phyloP scores from a whole-genome alignment of 441 rosid genomes.

The Populus tomentosa region DNA sequence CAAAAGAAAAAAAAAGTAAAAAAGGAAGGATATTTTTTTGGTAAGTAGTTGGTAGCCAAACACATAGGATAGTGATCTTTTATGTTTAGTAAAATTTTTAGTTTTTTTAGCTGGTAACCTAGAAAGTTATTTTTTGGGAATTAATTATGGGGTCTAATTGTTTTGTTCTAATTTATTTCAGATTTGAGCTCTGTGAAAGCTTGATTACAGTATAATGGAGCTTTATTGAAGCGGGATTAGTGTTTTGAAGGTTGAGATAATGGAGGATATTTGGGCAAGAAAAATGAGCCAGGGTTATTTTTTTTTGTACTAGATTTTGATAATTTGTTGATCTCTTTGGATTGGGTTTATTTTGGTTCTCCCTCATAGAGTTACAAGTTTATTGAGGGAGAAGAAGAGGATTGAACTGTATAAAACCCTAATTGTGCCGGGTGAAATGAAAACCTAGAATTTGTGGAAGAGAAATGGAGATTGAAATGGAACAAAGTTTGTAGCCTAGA shows the following conservation, averaged over 20 bases:
- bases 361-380: not conserved
- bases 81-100: too few relatives aligned
- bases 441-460: not conserved
- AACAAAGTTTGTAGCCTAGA: conserved; percentile 19
- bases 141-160: not conserved
- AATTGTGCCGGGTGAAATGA: conserved; percentile 9
- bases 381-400: conserved; percentile 6
- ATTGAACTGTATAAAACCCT: conserved; percentile 13
- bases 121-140: too few relatives aligned
- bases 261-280: conserved; percentile 19
- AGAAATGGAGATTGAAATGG: conserved; percentile 18
- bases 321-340: conserved; percentile 7
- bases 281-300: conserved; percentile 10
- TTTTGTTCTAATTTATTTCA: not conserved
- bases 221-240: conserved; percentile 16
- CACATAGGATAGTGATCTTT: not conserved
- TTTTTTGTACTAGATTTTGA: conserved; percentile 3
- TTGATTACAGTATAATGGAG: conserved; percentile 24
- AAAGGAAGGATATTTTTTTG: too few relatives aligned
- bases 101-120: not conserved
- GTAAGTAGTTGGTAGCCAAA: not conserved
- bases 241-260: conserved; percentile 9
- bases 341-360: conserved; percentile 15
- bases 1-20: too few relatives aligned
- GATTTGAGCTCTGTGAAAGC: conserved; percentile 36